A percentile compares a stretch with the other conserved stretches of the same genome.
These are phyloP conservation scores for Angomonas deanei DNA, from an alignment of 208 protist genomes.

Conservation along the genomic window DNA sequence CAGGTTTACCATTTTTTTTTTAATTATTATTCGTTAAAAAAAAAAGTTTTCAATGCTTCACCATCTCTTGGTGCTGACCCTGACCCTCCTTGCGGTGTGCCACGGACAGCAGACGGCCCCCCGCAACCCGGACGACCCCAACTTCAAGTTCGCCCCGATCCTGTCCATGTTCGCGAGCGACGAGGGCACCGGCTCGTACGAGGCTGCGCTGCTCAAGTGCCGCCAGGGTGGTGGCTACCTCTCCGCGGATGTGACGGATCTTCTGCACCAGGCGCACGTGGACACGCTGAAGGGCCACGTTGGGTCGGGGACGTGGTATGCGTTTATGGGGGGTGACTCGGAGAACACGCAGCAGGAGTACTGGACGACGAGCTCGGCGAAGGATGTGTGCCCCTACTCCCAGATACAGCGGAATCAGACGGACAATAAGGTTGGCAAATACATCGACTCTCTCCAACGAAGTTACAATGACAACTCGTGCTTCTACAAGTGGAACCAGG, in stretches of 20 bases:
- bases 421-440: not conserved
- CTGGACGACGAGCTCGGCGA: conserved; percentile 7
- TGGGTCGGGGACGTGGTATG: conserved; percentile 20
- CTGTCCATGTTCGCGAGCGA: conserved; percentile 10
- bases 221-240: conserved; percentile 21
- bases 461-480: not conserved
- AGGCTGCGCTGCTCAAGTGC: conserved; percentile 14
- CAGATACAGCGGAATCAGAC: not conserved
- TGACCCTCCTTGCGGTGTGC: conserved; percentile 8
- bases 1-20: too few species aligned
- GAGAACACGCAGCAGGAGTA: not conserved
- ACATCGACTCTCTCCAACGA: not conserved
- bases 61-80: not conserved
- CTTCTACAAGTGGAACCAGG: conserved; percentile 41
- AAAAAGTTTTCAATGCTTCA: not conserved
- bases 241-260: conserved; percentile 15
- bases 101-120: too few species aligned
- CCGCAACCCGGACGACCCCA: not conserved
- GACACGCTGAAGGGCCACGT: conserved; percentile 8
- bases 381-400: not conserved
- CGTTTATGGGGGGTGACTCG: conserved; percentile 24
- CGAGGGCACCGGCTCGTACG: conserved; percentile 10
- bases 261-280: conserved; percentile 12
- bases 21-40: too few species aligned
- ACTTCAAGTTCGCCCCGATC: conserved; percentile 25